Evolutionary conservation across 2,329 filamentous ascomycete genomes (phyloP).

Genomic region (Trichoderma oligosporum): DNA sequence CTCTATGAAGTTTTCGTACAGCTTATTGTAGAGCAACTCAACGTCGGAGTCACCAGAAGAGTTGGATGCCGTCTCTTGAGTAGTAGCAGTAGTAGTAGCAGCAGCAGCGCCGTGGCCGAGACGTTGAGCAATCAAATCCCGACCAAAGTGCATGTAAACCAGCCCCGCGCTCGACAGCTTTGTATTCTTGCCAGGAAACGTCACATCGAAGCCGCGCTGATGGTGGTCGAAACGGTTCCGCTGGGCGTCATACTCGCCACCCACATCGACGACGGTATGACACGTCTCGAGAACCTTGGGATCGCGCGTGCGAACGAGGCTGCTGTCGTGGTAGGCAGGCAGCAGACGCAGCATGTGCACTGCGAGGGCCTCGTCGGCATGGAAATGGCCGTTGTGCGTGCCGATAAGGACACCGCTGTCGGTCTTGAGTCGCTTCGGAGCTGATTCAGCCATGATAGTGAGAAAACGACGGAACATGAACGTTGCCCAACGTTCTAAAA

Average conservation of each 20-base stretch:
- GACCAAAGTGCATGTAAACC: conserved; percentile 94
- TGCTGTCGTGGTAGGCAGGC: conserved; percentile 69
- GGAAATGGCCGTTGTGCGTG: conserved; percentile 97
- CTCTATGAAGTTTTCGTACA: conserved; percentile 92
- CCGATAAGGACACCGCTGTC: conserved; percentile 64
- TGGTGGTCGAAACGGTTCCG: conserved; percentile 91
- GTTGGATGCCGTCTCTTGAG: conserved; percentile 39
- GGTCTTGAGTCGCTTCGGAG: conserved; percentile 81
- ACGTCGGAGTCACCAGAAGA: conserved; percentile 67
- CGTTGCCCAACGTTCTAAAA: neutral
- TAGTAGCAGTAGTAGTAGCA: too few species aligned
- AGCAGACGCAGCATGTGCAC: conserved; percentile 93
- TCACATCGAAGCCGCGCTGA: conserved; percentile 83
- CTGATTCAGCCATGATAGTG: conserved; percentile 53
- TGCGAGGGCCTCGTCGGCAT: conserved; percentile 95
- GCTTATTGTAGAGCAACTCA: conserved; percentile 73
- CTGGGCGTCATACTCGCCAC: conserved; percentile 80
- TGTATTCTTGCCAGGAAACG: conserved; percentile 77
- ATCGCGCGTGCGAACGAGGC: conserved; percentile 84
- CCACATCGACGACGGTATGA: conserved; percentile 97
- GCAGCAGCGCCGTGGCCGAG: conserved; percentile 35
- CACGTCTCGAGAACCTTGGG: conserved; percentile 71
- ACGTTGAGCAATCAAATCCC: conserved; percentile 66
- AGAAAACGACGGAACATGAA: conserved; percentile 34
- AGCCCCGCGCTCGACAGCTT: conserved; percentile 93